phyloP scores from a whole-genome alignment of 139 green algal species.

The Tetradesmus obliquus region DNA sequence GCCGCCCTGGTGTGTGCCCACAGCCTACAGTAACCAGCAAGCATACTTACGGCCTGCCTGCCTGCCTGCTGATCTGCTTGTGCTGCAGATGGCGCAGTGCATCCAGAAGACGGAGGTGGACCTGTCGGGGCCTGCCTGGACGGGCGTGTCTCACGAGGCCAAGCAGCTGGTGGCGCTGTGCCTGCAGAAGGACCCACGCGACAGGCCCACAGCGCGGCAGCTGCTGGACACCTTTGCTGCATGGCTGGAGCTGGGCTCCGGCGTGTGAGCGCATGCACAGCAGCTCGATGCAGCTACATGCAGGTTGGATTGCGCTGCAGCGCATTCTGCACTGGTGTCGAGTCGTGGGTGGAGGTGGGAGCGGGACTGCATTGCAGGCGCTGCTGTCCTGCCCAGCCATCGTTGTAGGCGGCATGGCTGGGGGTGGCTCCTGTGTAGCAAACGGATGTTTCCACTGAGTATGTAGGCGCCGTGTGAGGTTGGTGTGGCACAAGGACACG shows the following conservation, averaged over 20 bases:
- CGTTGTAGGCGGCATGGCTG: neutral
- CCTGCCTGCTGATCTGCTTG: neutral
- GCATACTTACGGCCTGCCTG: neutral
- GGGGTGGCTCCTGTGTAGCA: neutral
- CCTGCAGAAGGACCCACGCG: constrained; percentile 18
- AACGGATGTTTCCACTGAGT: neutral
- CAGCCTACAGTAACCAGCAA: no score
- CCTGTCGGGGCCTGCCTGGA: neutral
- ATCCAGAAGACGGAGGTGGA: neutral
- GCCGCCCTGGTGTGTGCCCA: no score
- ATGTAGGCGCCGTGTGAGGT: no score
- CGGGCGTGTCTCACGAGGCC: constrained; percentile 5
- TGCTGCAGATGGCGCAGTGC: neutral
- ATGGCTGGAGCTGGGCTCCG: constrained; percentile 15
- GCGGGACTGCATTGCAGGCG: neutral
- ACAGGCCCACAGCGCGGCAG: constrained; percentile 18
- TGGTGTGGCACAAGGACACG: neutral
- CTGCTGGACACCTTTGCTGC: constrained; percentile 17
- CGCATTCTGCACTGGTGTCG: no score
- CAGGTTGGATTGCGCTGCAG: neutral
- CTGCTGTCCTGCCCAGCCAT: neutral
- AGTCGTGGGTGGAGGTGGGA: neutral
- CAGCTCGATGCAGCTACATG: neutral
- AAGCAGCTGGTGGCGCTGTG: constrained; percentile 11
- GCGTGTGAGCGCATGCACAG: neutral